Evolutionary conservation across 371 early-diverging fungal genomes (phyloP).

Genomic region (Catenaria anguillulae): DNA sequence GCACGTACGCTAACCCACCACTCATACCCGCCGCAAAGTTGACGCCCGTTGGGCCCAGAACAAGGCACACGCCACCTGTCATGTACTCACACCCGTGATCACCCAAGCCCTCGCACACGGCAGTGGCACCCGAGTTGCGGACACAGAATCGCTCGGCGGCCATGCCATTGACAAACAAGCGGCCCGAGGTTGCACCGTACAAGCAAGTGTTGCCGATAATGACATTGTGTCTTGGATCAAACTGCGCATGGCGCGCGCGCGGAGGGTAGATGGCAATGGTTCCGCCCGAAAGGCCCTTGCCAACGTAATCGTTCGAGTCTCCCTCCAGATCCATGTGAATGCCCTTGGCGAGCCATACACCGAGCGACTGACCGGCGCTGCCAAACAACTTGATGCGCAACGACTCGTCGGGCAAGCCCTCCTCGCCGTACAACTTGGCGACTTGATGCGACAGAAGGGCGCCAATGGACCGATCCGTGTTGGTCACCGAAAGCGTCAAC

Average conservation of each 20-base stretch:
- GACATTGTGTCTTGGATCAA: constrained; percentile 71
- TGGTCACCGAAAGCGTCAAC: constrained; percentile 55
- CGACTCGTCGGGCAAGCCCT: constrained; percentile 69
- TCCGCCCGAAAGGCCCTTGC: constrained; percentile 93
- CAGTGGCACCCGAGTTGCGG: constrained; percentile 88
- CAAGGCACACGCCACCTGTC: constrained; percentile 80
- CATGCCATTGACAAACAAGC: constrained; percentile 81
- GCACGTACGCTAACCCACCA: constrained; percentile 82
- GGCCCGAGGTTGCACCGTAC: constrained; percentile 89
- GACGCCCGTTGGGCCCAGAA: constrained; percentile 68
- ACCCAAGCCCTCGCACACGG: constrained; percentile 91
- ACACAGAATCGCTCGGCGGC: constrained; percentile 96
- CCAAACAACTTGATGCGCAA: constrained; percentile 72
- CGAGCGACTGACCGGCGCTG: constrained; percentile 93
- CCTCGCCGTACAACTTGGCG: constrained; percentile 60
- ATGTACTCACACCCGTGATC: constrained; percentile 98
- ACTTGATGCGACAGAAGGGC: constrained; percentile 79
- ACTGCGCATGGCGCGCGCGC: constrained; percentile 35
- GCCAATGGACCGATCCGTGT: constrained; percentile 90
- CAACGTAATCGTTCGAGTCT: constrained; percentile 95
- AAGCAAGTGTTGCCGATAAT: constrained; percentile 93
- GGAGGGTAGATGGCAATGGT: constrained; percentile 76
- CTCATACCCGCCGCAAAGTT: constrained; percentile 95
- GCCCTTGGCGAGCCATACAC: constrained; percentile 87
- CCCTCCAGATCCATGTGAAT: constrained; percentile 84